phyloP scores from a whole-genome alignment of 75 land plant species.

The Cryptomeria japonica region DNA sequence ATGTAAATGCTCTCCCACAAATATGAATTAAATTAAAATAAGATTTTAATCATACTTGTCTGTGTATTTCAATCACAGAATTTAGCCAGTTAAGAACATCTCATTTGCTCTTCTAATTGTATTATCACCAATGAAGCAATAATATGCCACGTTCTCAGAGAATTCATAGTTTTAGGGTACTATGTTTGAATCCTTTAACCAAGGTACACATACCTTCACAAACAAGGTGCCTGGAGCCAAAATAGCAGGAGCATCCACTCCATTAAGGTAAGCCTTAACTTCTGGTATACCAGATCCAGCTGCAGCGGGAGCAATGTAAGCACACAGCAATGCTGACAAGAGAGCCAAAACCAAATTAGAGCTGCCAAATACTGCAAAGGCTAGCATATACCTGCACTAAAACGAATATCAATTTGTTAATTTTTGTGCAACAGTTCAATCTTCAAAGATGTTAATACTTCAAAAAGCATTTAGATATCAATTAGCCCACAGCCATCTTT shows the following conservation, averaged over 20 bases:
- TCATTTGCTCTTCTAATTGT: not conserved
- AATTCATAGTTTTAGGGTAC: not conserved
- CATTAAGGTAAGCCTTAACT: constrained; percentile 88
- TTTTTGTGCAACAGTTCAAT: not conserved
- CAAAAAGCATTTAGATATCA: not conserved
- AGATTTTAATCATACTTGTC: not conserved
- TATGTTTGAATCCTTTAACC: not conserved
- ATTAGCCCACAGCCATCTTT: not conserved
- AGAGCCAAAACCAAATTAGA: constrained; percentile 47
- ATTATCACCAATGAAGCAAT: not conserved
- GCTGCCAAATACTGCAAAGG: constrained; percentile 44
- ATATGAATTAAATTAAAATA: not conserved
- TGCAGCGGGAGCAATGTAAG: constrained; percentile 76
- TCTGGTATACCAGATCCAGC: constrained; percentile 89
- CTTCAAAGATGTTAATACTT: not conserved
- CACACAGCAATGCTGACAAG: constrained; percentile 58
- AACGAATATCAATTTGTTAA: constrained; percentile 13
- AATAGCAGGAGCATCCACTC: constrained; percentile 72
- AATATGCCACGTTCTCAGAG: not conserved
- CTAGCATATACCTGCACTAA: constrained; percentile 55
- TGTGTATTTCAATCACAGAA: not conserved
- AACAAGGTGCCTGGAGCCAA: constrained; percentile 64
- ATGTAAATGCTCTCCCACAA: not conserved
- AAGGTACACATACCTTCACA: constrained; percentile 58
- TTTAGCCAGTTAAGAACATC: not conserved